A percentile compares a stretch with the other conserved stretches of the same genome.
Evolutionary conservation across 441 rosid species (phyloP).

Genomic region (Daphne laureola): DNA sequence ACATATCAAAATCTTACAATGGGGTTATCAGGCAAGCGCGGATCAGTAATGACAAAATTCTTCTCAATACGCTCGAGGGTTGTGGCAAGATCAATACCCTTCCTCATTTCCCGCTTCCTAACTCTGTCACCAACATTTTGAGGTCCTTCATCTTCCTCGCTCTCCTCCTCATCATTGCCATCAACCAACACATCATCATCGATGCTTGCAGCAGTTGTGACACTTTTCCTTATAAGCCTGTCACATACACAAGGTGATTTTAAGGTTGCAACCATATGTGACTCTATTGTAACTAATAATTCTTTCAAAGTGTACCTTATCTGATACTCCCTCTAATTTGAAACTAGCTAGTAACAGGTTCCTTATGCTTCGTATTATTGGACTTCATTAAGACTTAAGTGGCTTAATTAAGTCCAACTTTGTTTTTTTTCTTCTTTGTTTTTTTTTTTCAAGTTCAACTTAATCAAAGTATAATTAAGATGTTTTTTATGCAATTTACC

Average conservation of each 20-base stretch:
- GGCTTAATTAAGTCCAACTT: too few relatives aligned
- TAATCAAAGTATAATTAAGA: too few relatives aligned
- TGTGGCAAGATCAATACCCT: conserved; percentile 96
- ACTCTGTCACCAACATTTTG: conserved; percentile 71
- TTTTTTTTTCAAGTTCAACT: too few relatives aligned
- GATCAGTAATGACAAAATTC: conserved; percentile 97
- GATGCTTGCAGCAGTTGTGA: conserved; percentile 30
- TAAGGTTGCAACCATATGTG: too few relatives aligned
- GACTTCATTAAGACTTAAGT: too few relatives aligned
- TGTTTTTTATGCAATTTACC: too few relatives aligned
- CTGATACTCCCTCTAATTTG: too few relatives aligned
- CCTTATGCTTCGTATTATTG: too few relatives aligned
- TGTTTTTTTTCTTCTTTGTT: too few relatives aligned
- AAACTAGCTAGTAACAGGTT: too few relatives aligned
- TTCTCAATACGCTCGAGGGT: conserved; percentile 99
- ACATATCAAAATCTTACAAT: conserved; percentile 47
- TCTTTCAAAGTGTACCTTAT: too few relatives aligned
- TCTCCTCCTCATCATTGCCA: conserved; percentile 27
- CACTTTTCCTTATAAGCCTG: conserved; percentile 54
- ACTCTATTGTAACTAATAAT: too few relatives aligned
- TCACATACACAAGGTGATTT: conserved; percentile 1
- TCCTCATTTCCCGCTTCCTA: conserved; percentile 93
- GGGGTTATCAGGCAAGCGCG: conserved; percentile 96
- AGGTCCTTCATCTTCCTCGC: conserved; percentile 53
- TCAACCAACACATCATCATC: conserved; percentile 32